Percentiles rank a stretch among this genome's conserved stretches.
These are phyloP conservation scores for Trichocomaceae sp. DNA, from an alignment of 2,329 filamentous ascomycete genomes.

Conservation along the genomic window DNA sequence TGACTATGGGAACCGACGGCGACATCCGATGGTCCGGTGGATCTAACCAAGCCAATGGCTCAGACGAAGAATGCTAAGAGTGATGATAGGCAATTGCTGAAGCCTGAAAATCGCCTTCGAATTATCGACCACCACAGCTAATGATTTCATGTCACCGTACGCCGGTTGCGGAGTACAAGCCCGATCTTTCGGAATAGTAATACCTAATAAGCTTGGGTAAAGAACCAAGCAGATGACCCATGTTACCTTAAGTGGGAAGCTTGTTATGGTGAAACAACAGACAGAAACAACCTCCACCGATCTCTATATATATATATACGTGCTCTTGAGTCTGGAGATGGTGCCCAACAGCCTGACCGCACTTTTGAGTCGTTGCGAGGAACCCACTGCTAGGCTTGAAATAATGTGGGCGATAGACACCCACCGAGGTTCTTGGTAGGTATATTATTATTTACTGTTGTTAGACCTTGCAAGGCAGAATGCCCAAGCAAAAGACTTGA, in stretches of 20 bases:
- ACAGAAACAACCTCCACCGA: background rate
- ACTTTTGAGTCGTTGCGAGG: background rate
- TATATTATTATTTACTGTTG: no score
- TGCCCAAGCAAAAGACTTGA: background rate
- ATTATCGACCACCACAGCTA: background rate
- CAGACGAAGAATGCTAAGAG: background rate
- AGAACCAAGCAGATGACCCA: background rate
- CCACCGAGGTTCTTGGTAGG: background rate
- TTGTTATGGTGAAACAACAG: background rate
- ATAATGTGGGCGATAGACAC: background rate
- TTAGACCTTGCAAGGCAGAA: background rate
- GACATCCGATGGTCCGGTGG: background rate
- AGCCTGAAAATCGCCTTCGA: background rate
- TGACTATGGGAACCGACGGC: background rate
- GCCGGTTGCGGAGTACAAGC: background rate
- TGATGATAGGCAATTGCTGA: background rate
- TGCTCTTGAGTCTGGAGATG: background rate
- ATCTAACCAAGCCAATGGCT: background rate
- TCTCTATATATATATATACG: background rate
- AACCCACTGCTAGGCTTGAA: background rate
- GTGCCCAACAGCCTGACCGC: conserved; percentile 10
- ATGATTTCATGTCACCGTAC: background rate
- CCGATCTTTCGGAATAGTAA: background rate
- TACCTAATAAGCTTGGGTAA: background rate
- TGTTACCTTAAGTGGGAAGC: background rate